A percentile compares a stretch with the other conserved stretches of the same genome.
Evolutionary conservation across 306 rosid species (phyloP).

Genomic region (Citrullus amarus): DNA sequence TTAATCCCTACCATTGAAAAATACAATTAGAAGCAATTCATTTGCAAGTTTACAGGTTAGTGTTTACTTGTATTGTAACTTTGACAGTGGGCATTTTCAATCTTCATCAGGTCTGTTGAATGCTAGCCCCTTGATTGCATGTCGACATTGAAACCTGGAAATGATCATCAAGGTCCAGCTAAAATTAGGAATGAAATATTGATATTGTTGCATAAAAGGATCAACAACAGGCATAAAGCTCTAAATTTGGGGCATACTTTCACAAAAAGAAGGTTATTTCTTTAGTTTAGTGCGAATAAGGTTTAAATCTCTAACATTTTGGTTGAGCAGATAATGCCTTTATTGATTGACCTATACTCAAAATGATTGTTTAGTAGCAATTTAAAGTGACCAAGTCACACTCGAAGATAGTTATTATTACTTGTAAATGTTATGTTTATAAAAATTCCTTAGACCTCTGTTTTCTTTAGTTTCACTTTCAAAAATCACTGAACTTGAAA

Average conservation of each 20-base stretch:
- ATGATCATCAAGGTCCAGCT: neutral
- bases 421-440: too few relatives aligned
- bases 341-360: too few relatives aligned
- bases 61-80: neutral
- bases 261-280: too few relatives aligned
- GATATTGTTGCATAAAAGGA: neutral
- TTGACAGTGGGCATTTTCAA: conserved; percentile 18
- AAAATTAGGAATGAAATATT: neutral
- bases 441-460: too few relatives aligned
- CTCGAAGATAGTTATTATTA: too few relatives aligned
- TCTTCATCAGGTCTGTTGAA: conserved; percentile 46
- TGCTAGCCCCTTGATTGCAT: conserved; percentile 68
- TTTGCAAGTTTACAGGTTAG: neutral
- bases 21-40: neutral
- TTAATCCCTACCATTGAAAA: neutral
- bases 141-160: conserved; percentile 90
- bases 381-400: too few relatives aligned
- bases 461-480: too few relatives aligned
- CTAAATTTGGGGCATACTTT: neutral
- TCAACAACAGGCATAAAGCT: neutral
- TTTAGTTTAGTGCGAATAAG: too few relatives aligned
- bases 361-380: too few relatives aligned
- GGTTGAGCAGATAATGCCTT: too few relatives aligned
- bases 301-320: too few relatives aligned
- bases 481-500: too few relatives aligned